Evolutionary conservation across 441 rosid genomes (phyloP).

Genomic region (Pelargonium citronellum): DNA sequence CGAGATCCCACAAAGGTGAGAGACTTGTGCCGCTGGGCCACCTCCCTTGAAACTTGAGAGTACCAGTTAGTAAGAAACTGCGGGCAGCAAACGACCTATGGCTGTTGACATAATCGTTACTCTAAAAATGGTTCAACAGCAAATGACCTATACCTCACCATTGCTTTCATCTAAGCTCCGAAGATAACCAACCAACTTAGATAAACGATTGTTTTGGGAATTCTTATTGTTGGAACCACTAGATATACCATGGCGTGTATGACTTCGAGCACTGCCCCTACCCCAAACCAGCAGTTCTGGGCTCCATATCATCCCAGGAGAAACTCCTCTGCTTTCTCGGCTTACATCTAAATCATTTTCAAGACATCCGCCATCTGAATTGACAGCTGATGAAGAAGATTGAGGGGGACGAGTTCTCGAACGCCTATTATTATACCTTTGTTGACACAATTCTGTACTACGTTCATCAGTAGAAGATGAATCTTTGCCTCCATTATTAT

Average conservation of each 20-base stretch:
- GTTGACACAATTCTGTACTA: slow-evolving; percentile 35
- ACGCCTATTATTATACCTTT: slow-evolving; percentile 52
- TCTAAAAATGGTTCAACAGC: slow-evolving; percentile 14
- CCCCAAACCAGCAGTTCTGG: slow-evolving; percentile 67
- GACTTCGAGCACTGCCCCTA: slow-evolving; percentile 63
- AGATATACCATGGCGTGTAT: slow-evolving; percentile 37
- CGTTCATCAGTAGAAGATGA: slow-evolving; percentile 79
- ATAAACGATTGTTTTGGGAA: slow-evolving; percentile 43
- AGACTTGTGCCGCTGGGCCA: not conserved
- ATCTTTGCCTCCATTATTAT: slow-evolving; percentile 51
- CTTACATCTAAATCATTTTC: slow-evolving; percentile 42
- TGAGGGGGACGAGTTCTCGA: slow-evolving; percentile 41
- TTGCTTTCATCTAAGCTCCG: slow-evolving; percentile 44
- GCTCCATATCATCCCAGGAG: slow-evolving; percentile 54
- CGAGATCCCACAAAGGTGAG: too few species aligned
- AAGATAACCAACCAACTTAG: slow-evolving; percentile 50
- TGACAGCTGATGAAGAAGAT: slow-evolving; percentile 44
- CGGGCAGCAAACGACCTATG: not conserved
- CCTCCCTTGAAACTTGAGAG: slow-evolving; percentile 12
- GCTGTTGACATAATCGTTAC: not conserved
- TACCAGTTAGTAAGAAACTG: slow-evolving; percentile 12
- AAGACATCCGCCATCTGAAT: slow-evolving; percentile 35
- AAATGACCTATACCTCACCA: slow-evolving; percentile 40
- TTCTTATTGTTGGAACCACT: slow-evolving; percentile 38
- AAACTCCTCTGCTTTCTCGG: slow-evolving; percentile 39